Evolutionary conservation across 1,284 basidiomycete genomes (phyloP), one percentile per base, ranked within the genome.

Genomic region (Abortiporus biennis): DNA sequence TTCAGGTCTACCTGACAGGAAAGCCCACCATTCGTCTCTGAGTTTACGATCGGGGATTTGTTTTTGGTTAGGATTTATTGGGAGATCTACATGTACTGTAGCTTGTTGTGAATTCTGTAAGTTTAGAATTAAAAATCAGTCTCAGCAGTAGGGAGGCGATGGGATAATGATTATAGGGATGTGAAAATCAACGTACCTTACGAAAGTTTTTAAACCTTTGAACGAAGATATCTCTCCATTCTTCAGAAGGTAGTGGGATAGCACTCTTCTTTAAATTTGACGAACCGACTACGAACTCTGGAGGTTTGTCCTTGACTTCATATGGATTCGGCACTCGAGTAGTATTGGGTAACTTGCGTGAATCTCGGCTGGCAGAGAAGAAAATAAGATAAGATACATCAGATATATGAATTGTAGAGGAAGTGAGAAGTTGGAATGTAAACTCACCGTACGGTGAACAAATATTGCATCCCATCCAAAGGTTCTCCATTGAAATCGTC

Each of bases 21-120:
- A 89, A n/a, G 71, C 71, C 85, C 86, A 88, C 85, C 85, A 89
- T 13, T 67, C 60, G 50, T 85, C 80, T 40, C 85, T 69, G 43
- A 84, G 76, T 54, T 75, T 78, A 56, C 72, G 80, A 38, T 84
- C 79, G 16, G 85, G 85, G 49, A 86, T 71, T 24, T 69, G 43
- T 46, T 62, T 71, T 22, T 46, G 59, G 40, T 42, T 36, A 46
- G 34, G 29, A 43, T 38, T 22, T 49, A 45, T 15, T 52, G 42
- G 36, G 52, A 63, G 56, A 30, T 61, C 57, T 41, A 77, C 67
- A 47, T 70, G 63, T 36, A 75, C 73, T 2, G 78, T 79, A 17
- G 80, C 67, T 57, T 87, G 85, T 17, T 59, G 56, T 31, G 78
- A 55, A 59, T 88, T 87, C 85, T 88, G 48, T 17, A 38, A 13